Evolutionary conservation across 208 protist genomes (phyloP).

Genomic region (Histomonas meleagridis): DNA sequence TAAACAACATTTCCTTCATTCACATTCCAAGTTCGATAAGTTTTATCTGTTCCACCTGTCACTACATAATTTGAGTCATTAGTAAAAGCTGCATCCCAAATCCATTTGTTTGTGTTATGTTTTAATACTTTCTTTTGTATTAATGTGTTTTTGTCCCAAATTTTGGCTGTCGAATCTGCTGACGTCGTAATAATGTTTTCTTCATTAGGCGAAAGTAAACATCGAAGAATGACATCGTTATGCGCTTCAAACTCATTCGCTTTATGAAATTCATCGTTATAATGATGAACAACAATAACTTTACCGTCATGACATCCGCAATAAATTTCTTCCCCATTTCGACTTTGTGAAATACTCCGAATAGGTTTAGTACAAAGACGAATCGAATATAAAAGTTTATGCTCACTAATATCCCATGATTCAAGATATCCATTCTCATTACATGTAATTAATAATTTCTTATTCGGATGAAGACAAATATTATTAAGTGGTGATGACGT

Average conservation of each 20-base stretch:
- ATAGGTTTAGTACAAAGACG: too few species aligned
- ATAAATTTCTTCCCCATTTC: neutral
- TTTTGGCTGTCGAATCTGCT: neutral
- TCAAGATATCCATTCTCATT: constrained; percentile 19
- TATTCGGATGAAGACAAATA: neutral
- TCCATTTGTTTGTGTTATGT: neutral
- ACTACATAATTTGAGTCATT: neutral
- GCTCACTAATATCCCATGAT: neutral
- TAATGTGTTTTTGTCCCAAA: neutral
- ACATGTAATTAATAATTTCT: neutral
- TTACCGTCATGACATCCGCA: neutral
- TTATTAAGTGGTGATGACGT: neutral
- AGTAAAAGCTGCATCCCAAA: constrained; percentile 29
- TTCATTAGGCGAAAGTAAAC: neutral
- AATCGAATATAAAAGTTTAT: too few species aligned
- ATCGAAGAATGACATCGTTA: neutral
- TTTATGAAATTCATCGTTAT: neutral
- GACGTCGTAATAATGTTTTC: neutral
- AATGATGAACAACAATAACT: neutral
- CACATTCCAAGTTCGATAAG: neutral
- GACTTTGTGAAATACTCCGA: too few species aligned
- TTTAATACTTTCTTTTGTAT: too few species aligned
- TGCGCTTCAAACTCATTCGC: neutral
- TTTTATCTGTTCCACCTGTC: neutral
- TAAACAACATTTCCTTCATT: neutral